Evolutionary conservation across 1,284 basidiomycete genomes (phyloP).

Genomic region (Microbotryum silenes-acaulis): DNA sequence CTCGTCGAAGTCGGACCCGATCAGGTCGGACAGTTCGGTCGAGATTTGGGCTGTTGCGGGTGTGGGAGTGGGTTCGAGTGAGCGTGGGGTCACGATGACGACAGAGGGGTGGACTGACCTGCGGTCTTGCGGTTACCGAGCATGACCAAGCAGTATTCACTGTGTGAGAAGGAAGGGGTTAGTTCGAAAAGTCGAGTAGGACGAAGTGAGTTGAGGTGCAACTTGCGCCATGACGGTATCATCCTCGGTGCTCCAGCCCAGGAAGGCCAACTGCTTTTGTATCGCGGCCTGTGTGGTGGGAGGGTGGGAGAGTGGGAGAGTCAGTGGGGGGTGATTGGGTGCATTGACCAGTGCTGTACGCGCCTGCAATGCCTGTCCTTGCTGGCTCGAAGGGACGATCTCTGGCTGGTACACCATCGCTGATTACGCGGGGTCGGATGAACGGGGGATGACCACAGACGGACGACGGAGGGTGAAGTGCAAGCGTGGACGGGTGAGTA

Average conservation of each 20-base stretch:
- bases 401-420: slow-evolving; percentile 1
- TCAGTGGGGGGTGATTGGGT: background rate
- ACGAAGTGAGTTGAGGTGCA: slow-evolving; percentile 58
- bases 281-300: slow-evolving; percentile 55
- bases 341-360: background rate
- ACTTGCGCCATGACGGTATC: slow-evolving; percentile 56
- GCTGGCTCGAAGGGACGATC: slow-evolving; percentile 24
- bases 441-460: background rate
- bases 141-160: slow-evolving; percentile 86
- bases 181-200: slow-evolving; percentile 53
- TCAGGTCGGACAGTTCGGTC: slow-evolving; percentile 61
- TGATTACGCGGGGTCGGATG: background rate
- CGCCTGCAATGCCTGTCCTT: slow-evolving; percentile 33
- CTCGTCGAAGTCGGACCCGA: slow-evolving; percentile 48
- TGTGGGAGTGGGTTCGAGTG: background rate
- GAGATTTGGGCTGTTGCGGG: slow-evolving; percentile 61
- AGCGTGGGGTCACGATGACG: background rate
- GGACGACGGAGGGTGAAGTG: background rate
- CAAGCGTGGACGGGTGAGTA: background rate
- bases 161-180: slow-evolving; percentile 36
- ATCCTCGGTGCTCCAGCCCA: slow-evolving; percentile 68
- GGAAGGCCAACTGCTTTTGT: slow-evolving; percentile 66
- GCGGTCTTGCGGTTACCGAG: slow-evolving; percentile 79
- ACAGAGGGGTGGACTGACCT: slow-evolving; percentile 45
- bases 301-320: background rate